A percentile compares a stretch with the other conserved stretches of the same genome.
Evolutionary conservation across 2,329 filamentous ascomycete genomes (phyloP).

Genomic region (Trichophyton benhamiae): DNA sequence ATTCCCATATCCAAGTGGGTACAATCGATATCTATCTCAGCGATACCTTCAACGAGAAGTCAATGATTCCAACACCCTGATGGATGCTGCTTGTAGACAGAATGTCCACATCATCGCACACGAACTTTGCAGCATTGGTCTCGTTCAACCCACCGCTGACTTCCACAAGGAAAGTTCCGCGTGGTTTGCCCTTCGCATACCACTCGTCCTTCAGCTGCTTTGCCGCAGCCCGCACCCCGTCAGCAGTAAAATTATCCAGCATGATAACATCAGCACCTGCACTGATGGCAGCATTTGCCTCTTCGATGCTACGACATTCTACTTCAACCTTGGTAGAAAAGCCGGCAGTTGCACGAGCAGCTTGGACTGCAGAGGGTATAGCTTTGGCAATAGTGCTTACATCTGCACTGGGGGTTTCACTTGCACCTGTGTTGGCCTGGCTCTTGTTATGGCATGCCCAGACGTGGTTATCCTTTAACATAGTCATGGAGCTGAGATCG

Average conservation of each 20-base stretch:
- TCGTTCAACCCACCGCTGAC: conserved; percentile 81
- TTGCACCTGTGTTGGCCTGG: conserved; percentile 4
- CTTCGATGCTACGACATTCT: conserved; percentile 75
- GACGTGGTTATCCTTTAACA: conserved; percentile 98
- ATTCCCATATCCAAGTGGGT: not conserved
- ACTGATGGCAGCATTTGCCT: conserved; percentile 80
- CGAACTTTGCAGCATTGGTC: conserved; percentile 70
- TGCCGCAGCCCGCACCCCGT: conserved; percentile 64
- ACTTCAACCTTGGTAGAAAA: conserved; percentile 94
- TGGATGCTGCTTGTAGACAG: conserved; percentile 95
- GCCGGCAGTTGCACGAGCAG: conserved; percentile 71
- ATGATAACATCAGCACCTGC: conserved; percentile 93
- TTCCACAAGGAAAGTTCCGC: conserved; percentile 65
- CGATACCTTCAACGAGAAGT: conserved; percentile 86
- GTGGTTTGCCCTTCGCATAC: conserved; percentile 53
- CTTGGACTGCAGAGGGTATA: conserved; percentile 72
- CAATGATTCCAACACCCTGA: conserved; percentile 83
- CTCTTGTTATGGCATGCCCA: conserved; percentile 59
- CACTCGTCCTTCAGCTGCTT: conserved; percentile 66
- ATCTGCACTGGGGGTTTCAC: conserved; percentile 25
- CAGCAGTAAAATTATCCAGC: conserved; percentile 86
- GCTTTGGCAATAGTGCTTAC: conserved; percentile 55
- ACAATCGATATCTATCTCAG: conserved; percentile 11
- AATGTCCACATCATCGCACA: conserved; percentile 70
- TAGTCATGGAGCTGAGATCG: conserved; percentile 88